Evolutionary conservation across 2,329 filamentous ascomycete genomes (phyloP).

Genomic region (Epichloe sp.): DNA sequence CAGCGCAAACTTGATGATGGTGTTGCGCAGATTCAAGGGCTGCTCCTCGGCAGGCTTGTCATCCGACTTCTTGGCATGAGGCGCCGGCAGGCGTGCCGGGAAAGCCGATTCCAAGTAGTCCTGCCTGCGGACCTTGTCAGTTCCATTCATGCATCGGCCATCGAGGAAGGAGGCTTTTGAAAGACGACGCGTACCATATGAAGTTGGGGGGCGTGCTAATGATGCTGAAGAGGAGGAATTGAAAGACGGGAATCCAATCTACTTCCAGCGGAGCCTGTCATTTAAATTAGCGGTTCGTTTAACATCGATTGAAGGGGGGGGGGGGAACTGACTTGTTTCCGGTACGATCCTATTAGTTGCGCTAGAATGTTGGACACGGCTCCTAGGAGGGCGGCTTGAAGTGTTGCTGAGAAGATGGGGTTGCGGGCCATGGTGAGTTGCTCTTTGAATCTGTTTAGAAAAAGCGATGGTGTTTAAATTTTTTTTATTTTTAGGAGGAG

Average conservation of each 20-base stretch:
- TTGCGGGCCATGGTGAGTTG: constrained; percentile 18
- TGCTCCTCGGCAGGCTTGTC: constrained; percentile 5
- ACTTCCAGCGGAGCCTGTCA: constrained; percentile 22
- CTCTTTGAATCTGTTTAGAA: neutral
- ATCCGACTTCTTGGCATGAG: constrained; percentile 15
- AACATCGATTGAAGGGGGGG: no score
- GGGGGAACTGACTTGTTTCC: constrained; percentile 36
- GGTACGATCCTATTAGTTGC: constrained; percentile 54
- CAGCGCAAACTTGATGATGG: constrained; percentile 50
- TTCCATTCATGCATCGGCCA: neutral
- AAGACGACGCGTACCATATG: constrained; percentile 44
- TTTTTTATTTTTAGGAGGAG: no score
- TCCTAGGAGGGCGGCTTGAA: constrained; percentile 53
- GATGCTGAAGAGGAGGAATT: constrained; percentile 63
- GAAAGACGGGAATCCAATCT: constrained; percentile 55
- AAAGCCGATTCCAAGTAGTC: constrained; percentile 61
- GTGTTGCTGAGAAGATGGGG: constrained; percentile 44
- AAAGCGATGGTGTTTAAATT: no score
- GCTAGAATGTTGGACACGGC: constrained; percentile 61
- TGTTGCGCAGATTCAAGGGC: constrained; percentile 47
- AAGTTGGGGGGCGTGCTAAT: constrained; percentile 78
- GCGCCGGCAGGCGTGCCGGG: constrained; percentile 40
- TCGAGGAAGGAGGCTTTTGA: neutral
- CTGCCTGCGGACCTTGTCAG: constrained; percentile 40
- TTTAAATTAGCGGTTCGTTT: neutral